Conservation (phyloP, 306 rosid species). For the Lathyrus sativus region DNA sequence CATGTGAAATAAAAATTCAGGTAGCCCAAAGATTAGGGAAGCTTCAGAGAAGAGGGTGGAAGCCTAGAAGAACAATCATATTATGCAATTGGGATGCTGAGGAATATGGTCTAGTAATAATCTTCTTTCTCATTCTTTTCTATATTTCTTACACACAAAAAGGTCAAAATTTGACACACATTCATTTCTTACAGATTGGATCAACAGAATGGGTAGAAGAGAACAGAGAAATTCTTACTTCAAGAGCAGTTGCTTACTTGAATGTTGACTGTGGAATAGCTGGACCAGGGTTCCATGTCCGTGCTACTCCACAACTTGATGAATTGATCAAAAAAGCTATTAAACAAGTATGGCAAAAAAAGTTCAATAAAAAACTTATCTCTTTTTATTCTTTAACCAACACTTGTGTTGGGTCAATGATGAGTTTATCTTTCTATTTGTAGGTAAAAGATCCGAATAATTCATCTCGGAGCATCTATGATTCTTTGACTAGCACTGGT, state of each 20-base stretch:
- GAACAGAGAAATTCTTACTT: constrained; percentile 68
- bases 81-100: constrained; percentile 88
- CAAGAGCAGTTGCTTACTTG: constrained; percentile 73
- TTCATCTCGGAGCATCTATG: constrained; percentile 63
- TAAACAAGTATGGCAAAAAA: constrained; percentile 51
- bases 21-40: constrained; percentile 61
- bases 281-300: constrained; percentile 53
- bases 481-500: constrained; percentile 57
- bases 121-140: constrained; percentile 18
- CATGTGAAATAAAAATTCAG: constrained; percentile 40
- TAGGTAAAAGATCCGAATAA: constrained; percentile 74
- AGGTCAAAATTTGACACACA: constrained; percentile 12
- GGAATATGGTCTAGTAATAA: constrained; percentile 75
- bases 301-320: constrained; percentile 82
- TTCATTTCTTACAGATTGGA: constrained; percentile 53
- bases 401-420: not conserved
- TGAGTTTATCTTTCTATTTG: not conserved
- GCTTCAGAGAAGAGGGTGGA: constrained; percentile 71
- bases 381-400: constrained; percentile 1
- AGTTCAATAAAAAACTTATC: constrained; percentile 2
- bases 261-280: constrained; percentile 62
- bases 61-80: constrained; percentile 69
- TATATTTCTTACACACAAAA: constrained; percentile 1
- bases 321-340: constrained; percentile 63
- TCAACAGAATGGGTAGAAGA: constrained; percentile 88